Percentiles rank a stretch among this genome's conserved stretches.
These are phyloP conservation scores for Petrea volubilis DNA, from an alignment of 257 asterid species.

Conservation along the genomic window DNA sequence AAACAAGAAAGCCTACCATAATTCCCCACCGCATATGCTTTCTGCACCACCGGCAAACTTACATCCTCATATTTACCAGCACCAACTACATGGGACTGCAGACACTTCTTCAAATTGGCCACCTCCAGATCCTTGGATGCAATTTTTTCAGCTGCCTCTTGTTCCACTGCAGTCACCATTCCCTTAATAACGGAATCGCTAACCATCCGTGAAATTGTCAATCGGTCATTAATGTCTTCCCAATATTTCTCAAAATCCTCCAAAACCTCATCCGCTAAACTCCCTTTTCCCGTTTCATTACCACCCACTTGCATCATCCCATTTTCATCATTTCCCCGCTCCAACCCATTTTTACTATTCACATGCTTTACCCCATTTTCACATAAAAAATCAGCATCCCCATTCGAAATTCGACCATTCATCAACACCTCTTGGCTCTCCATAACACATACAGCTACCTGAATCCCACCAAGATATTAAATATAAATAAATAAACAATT, in stretches of 20 bases:
- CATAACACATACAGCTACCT: constrained; percentile 41
- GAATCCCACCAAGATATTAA: not conserved
- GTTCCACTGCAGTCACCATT: constrained; percentile 84
- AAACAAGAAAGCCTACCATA: constrained; percentile 24
- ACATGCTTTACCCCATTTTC: constrained; percentile 27
- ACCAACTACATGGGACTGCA: constrained; percentile 29
- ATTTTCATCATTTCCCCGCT: constrained; percentile 24
- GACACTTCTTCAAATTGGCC: constrained; percentile 40
- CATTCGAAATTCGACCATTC: constrained; percentile 28
- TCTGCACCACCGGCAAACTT: constrained; percentile 15
- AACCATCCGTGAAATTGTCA: constrained; percentile 76
- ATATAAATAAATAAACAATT: not conserved
- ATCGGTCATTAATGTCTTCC: constrained; percentile 62
- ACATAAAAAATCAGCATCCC: constrained; percentile 25
- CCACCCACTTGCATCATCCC: constrained; percentile 19
- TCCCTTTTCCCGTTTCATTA: constrained; percentile 38
- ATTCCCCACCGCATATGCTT: constrained; percentile 10
- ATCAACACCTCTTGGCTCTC: constrained; percentile 36
- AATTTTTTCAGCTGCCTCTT: constrained; percentile 66
- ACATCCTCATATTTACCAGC: constrained; percentile 21
- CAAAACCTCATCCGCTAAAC: constrained; percentile 66
- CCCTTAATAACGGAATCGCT: constrained; percentile 83
- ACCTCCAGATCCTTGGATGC: constrained; percentile 69
- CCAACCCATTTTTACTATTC: constrained; percentile 28
- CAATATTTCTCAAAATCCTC: constrained; percentile 64